Evolutionary conservation across 768 basidiomycete genomes (phyloP).

Genomic region (Floccularia luteovirens): DNA sequence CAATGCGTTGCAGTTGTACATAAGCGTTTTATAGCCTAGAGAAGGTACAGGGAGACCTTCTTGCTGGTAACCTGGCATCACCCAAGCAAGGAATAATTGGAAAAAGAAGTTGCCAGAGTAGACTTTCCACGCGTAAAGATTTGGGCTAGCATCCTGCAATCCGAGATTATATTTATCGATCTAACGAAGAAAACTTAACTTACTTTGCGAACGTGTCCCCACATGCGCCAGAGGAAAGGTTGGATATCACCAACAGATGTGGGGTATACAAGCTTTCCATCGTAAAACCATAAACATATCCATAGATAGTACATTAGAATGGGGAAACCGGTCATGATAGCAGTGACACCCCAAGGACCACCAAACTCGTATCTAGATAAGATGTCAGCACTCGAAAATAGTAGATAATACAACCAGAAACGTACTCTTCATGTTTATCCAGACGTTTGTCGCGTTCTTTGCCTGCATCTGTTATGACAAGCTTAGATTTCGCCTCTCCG

Average conservation of each 20-base stretch:
- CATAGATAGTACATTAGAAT: conserved; percentile 97
- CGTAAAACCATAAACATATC: conserved; percentile 96
- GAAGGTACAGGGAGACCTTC: conserved; percentile 96
- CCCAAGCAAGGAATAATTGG: conserved; percentile 84
- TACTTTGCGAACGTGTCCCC: conserved; percentile 77
- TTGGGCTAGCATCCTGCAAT: conserved; percentile 83
- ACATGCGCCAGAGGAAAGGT: conserved; percentile 79
- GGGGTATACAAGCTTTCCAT: conserved; percentile 74
- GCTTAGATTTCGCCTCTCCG: conserved; percentile 11
- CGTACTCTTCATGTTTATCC: conserved; percentile 60
- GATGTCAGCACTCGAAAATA: background rate
- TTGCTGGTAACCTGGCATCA: conserved; percentile 89
- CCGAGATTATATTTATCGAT: background rate
- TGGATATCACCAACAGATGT: conserved; percentile 57
- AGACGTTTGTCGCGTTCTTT: conserved; percentile 66
- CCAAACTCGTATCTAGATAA: conserved; percentile 85
- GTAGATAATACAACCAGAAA: conserved; percentile 4
- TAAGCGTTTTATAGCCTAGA: conserved; percentile 84
- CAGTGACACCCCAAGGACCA: conserved; percentile 83
- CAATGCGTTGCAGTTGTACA: conserved; percentile 96
- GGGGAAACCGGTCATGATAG: conserved; percentile 94
- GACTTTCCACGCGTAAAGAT: conserved; percentile 80
- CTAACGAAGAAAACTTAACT: background rate
- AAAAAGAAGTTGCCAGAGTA: conserved; percentile 85
- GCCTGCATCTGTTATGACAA: conserved; percentile 59